Base-by-base conservation (phyloP, 257 asterid species). In the Phtheirospermum japonicum region DNA sequence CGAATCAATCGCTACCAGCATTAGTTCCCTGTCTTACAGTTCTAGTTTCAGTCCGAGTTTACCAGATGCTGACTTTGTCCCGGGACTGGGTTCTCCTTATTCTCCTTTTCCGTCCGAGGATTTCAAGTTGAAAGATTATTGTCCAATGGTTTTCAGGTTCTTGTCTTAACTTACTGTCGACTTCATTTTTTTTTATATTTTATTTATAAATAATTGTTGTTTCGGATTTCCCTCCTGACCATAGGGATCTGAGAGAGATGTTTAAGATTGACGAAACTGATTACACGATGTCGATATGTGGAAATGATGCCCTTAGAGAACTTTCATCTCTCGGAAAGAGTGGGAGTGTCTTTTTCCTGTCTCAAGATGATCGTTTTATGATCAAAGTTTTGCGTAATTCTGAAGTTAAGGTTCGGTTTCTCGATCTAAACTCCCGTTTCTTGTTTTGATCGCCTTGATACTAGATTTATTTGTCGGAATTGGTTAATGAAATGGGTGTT, bases 251-350 rank as follows among this genome's bases (percentile, higher is more conserved):
- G 83, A 89, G 99, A 72, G 99, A 89, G 70, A 78, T 92, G 96
- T 92, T 92, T 76, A 85, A 82, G 83, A 92, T 92, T 57, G 97
- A 92, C 67, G 88, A 97, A 58, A 97, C 97, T 6, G 99, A 92
- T 71, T 92, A 92, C 79, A 92, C 89, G 99, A 89, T 92, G 84
- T 92, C 99, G 51, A 83, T 92, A 66, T 92, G 99, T 71, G 97
- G 99, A 75, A 89, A 87, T 73, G 99, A 92, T 78, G 89, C 94
- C 58, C 89, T 92, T 32, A 80, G 96, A 71, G 97, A 92, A 66
- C 99, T 92, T 72, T 92, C 99, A 49, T 92, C 99, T 71, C 99
- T 97, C 33, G 99, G 99, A 60, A 92, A 92, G 82, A 92, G 99
- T 77, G 97, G 99, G 62, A 92, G 99, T 68, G 96, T 89, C 42